Evolutionary conservation across 1,284 basidiomycete species (phyloP).

Genomic region (Ustilago tritici): DNA sequence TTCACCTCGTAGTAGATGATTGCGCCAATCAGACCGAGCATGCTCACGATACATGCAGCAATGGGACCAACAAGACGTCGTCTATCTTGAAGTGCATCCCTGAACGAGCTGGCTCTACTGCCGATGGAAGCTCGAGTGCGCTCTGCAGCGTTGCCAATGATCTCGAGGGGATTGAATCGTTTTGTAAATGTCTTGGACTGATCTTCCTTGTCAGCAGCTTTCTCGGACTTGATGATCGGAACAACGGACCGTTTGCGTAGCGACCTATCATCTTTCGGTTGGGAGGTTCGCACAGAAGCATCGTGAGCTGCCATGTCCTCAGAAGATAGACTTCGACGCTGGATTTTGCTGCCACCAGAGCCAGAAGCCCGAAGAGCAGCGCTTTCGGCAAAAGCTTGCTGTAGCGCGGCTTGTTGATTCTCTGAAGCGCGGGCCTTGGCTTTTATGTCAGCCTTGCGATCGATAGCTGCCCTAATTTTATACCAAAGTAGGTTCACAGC

Average conservation of each 20-base stretch:
- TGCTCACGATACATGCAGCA: not conserved
- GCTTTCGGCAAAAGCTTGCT: conserved; percentile 9
- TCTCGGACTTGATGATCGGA: conserved; percentile 1
- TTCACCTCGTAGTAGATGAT: not conserved
- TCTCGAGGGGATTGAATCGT: conserved; percentile 6
- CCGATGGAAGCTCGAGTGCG: conserved; percentile 3
- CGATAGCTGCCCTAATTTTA: conserved; percentile 6
- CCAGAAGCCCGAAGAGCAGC: conserved; percentile 8
- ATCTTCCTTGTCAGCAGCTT: not conserved
- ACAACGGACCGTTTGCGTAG: not conserved
- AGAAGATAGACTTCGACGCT: not conserved
- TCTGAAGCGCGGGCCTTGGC: not conserved
- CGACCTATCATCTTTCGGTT: not conserved
- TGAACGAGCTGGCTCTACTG: not conserved
- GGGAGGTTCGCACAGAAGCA: not conserved
- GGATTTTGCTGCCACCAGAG: not conserved
- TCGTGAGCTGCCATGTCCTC: not conserved
- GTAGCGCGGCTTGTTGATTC: conserved; percentile 3
- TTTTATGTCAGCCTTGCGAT: conserved; percentile 9
- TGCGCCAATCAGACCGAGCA: not conserved
- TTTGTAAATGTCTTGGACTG: not conserved
- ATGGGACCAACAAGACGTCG: not conserved
- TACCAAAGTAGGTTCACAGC: too few relatives aligned
- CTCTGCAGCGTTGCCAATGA: not conserved
- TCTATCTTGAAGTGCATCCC: not conserved